These are phyloP conservation scores for Trichoderma cornu-damae DNA, from an alignment of 2,329 filamentous ascomycete species.

Conservation along the genomic window DNA sequence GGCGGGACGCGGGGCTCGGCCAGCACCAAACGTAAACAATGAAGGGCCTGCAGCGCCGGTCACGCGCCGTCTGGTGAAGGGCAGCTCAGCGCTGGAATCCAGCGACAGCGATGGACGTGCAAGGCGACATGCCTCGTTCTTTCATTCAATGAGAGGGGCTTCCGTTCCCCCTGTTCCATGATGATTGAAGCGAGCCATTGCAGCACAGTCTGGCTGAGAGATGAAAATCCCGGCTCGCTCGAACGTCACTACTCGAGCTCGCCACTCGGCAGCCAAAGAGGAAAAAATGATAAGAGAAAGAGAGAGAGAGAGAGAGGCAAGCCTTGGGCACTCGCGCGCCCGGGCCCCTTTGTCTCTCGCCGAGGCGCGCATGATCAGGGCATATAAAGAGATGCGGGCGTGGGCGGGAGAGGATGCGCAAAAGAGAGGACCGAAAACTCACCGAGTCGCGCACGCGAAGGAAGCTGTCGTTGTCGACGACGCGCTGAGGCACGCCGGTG, in stretches of 20 bases:
- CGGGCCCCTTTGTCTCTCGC: neutral
- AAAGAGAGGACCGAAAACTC: slow-evolving; percentile 40
- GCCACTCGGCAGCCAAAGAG: slow-evolving; percentile 5
- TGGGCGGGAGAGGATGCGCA: neutral
- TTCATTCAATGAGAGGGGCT: neutral
- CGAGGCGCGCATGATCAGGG: neutral
- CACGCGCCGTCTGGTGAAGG: neutral
- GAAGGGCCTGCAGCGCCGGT: slow-evolving; percentile 5
- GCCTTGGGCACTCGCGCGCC: neutral
- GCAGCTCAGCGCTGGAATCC: neutral
- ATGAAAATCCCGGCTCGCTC: neutral
- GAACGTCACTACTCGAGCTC: slow-evolving; percentile 11
- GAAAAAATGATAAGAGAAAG: neutral
- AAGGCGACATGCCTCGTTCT: neutral
- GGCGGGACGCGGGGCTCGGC: slow-evolving; percentile 20
- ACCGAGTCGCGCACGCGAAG: slow-evolving; percentile 76
- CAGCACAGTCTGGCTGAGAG: neutral
- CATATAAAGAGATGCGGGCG: neutral
- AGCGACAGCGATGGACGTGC: neutral
- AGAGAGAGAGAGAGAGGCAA: too few species aligned
- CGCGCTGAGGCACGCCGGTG: slow-evolving; percentile 28
- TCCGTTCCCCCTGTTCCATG: neutral
- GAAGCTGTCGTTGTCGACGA: slow-evolving; percentile 69
- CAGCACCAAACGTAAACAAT: slow-evolving; percentile 23
- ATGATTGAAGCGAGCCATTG: neutral